phyloP scores from a whole-genome alignment of 2,329 filamentous ascomycete species.

The Aureobasidium leucospermi region DNA sequence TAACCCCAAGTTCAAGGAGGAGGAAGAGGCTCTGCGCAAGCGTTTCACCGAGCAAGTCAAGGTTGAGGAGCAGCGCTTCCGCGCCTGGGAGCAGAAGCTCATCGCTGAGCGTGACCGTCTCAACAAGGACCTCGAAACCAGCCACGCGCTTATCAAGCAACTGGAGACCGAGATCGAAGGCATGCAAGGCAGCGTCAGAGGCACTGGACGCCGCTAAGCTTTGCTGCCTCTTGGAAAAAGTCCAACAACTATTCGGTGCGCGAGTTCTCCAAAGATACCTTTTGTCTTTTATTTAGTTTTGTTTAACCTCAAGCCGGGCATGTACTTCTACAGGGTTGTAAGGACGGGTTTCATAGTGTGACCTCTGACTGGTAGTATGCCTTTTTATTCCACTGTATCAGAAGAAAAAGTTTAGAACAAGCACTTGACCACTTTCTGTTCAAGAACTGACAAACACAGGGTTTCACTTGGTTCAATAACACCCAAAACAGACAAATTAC shows the following conservation, averaged over 20 bases:
- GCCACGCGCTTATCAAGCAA: conserved; percentile 84
- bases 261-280: conserved; percentile 11
- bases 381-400: conserved; percentile 4
- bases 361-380: conserved; percentile 4
- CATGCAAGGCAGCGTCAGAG: conserved; percentile 56
- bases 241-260: background rate
- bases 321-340: conserved; percentile 4
- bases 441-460: background rate
- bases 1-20: conserved; percentile 99
- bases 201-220: conserved; percentile 20
- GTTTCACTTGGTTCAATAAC: too few relatives aligned
- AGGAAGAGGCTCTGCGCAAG: conserved; percentile 97
- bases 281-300: conserved; percentile 12
- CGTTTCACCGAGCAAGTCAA: conserved; percentile 99
- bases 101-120: conserved; percentile 96
- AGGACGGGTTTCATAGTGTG: background rate
- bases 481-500: too few relatives aligned
- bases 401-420: conserved; percentile 7
- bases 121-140: conserved; percentile 99
- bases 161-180: conserved; percentile 86
- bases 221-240: background rate
- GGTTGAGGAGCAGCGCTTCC: conserved; percentile 98
- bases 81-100: conserved; percentile 99
- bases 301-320: conserved; percentile 4
- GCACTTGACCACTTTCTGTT: background rate